Conservation (phyloP, 805 yeast species). For the Tetrapisispora phaffii region DNA sequence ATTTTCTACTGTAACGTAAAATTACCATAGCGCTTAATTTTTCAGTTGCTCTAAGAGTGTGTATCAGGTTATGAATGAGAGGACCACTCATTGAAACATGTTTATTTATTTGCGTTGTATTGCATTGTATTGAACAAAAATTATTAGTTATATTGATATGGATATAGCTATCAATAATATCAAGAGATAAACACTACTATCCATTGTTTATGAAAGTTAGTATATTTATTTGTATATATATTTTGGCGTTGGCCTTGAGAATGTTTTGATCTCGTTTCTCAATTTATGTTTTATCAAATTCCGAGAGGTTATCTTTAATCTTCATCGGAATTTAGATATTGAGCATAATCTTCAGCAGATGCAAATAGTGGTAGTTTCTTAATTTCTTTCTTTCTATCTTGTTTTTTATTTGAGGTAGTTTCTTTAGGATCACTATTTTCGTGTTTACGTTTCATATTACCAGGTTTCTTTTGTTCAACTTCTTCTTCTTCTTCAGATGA, state of each 20-base stretch:
- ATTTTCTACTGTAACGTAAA: too few species aligned
- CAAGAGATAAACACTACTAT: too few species aligned
- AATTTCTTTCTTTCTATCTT: conserved; percentile 31
- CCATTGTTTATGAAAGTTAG: too few species aligned
- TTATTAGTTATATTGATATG: not conserved
- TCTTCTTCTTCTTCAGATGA: conserved; percentile 20
- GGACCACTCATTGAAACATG: too few species aligned
- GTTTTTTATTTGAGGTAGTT: conserved; percentile 7
- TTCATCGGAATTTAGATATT: conserved; percentile 58
- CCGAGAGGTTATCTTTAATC: conserved; percentile 37
- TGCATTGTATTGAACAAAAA: not conserved
- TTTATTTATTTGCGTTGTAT: too few species aligned
- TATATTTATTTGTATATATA: too few species aligned
- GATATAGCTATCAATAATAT: not conserved
- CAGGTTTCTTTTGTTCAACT: not conserved
- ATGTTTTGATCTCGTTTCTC: too few species aligned
- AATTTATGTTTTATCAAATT: too few species aligned
- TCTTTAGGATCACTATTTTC: conserved; percentile 12
- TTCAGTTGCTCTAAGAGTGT: too few species aligned
- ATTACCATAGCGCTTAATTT: too few species aligned
- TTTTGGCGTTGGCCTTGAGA: too few species aligned
- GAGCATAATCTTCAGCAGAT: conserved; percentile 76
- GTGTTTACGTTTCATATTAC: not conserved
- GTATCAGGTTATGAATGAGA: too few species aligned
- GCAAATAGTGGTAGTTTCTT: conserved; percentile 77